Percentiles rank a stretch among this genome's conserved stretches.
Evolutionary conservation across 2,329 filamentous ascomycete genomes (phyloP).

Genomic region (Botrytis aclada): DNA sequence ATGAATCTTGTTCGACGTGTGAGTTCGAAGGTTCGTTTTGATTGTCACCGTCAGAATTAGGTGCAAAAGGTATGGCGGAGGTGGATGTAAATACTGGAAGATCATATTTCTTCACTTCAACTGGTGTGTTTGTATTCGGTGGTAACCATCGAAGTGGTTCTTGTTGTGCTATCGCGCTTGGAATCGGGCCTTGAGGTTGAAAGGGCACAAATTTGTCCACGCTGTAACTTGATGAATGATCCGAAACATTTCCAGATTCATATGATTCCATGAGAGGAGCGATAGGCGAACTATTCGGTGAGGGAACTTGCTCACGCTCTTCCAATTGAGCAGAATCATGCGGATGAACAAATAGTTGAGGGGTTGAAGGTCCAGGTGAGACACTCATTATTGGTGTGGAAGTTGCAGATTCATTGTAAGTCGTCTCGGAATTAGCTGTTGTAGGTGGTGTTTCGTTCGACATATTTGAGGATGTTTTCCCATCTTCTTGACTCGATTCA

Average conservation of each 20-base stretch:
- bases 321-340: conserved; percentile 24
- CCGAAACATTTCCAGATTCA: conserved; percentile 14
- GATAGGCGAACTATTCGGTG: conserved; percentile 32
- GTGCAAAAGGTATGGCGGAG: conserved; percentile 35
- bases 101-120: conserved; percentile 30
- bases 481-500: conserved; percentile 17
- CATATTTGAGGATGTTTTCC: conserved; percentile 20
- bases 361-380: conserved; percentile 25
- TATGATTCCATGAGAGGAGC: conserved; percentile 5
- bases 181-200: conserved; percentile 52
- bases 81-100: conserved; percentile 37
- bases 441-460: conserved; percentile 10
- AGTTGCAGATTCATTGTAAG: neutral
- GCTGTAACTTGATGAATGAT: conserved; percentile 18
- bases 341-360: conserved; percentile 23
- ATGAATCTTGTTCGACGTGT: conserved; percentile 8
- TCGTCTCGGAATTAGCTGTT: neutral
- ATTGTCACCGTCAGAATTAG: conserved; percentile 12
- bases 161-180: conserved; percentile 40
- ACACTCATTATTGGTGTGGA: conserved; percentile 16
- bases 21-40: conserved; percentile 4
- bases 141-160: conserved; percentile 52
- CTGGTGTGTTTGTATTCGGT: conserved; percentile 42
- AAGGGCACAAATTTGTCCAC: conserved; percentile 52
- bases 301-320: conserved; percentile 26